phyloP scores from a whole-genome alignment of 2,329 filamentous ascomycete genomes.

The Neobulgaria alba region DNA sequence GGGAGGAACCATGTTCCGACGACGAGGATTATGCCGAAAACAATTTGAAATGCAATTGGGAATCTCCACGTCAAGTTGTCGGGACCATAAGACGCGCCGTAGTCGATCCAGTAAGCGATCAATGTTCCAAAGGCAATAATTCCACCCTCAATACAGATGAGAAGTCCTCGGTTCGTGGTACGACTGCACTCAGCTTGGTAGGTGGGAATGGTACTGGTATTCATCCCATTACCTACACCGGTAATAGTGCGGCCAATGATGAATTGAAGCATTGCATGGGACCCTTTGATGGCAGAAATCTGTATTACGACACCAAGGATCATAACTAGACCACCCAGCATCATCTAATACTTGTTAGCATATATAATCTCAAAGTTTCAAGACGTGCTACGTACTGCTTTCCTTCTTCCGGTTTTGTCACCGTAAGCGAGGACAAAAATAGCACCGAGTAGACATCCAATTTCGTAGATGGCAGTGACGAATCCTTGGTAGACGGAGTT shows the following conservation, averaged over 20 bases:
- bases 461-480: constrained; percentile 46
- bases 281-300: constrained; percentile 29
- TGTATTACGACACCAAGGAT: constrained; percentile 45
- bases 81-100: constrained; percentile 84
- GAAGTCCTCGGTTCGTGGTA: constrained; percentile 37
- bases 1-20: constrained; percentile 84
- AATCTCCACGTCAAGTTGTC: constrained; percentile 82
- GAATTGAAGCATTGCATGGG: constrained; percentile 41
- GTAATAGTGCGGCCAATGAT: constrained; percentile 43
- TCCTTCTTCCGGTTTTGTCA: constrained; percentile 48
- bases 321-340: constrained; percentile 49
- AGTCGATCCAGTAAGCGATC: constrained; percentile 96
- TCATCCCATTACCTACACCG: constrained; percentile 44
- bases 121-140: constrained; percentile 57
- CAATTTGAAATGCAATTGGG: constrained; percentile 80
- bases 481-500: too few species aligned
- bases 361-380: too few species aligned
- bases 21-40: constrained; percentile 81
- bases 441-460: constrained; percentile 49
- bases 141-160: constrained; percentile 46
- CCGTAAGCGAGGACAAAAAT: constrained; percentile 40
- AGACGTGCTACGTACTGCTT: too few species aligned
- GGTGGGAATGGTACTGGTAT: constrained; percentile 46
- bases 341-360: constrained; percentile 32
- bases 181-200: constrained; percentile 50